A percentile compares a stretch with the other conserved stretches of the same genome.
These are phyloP conservation scores for Euclidium syriacum DNA, from an alignment of 345 rosid genomes.

Conservation along the genomic window DNA sequence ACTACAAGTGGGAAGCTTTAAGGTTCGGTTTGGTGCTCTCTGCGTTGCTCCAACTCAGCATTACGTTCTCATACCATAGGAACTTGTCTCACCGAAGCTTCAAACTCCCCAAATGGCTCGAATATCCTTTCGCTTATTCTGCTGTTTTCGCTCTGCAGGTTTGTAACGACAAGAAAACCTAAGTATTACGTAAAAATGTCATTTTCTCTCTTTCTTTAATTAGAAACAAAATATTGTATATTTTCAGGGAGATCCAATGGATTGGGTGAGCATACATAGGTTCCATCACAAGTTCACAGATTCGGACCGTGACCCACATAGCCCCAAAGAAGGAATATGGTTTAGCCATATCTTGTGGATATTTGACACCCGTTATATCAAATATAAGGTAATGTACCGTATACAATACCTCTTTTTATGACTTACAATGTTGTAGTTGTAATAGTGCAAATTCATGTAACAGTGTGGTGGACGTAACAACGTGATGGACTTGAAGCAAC, in stretches of 20 bases:
- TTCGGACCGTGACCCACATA: constrained; percentile 82
- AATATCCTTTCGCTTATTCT: constrained; percentile 67
- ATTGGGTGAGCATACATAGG: constrained; percentile 92
- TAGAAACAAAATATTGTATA: neutral
- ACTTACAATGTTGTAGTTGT: too few relatives aligned
- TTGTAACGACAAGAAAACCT: too few relatives aligned
- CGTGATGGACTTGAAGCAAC: constrained; percentile 77
- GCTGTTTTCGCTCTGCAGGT: constrained; percentile 80
- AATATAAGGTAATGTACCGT: constrained; percentile 47
- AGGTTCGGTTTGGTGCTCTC: constrained; percentile 45
- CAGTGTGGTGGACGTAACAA: constrained; percentile 49
- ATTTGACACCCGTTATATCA: constrained; percentile 47
- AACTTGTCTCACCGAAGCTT: constrained; percentile 73
- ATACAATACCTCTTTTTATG: too few relatives aligned
- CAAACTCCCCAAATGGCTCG: constrained; percentile 81
- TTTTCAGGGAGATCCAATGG: constrained; percentile 53
- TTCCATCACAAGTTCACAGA: constrained; percentile 79
- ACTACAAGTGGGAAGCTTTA: constrained; percentile 63
- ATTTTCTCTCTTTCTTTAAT: neutral
- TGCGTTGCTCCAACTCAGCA: constrained; percentile 47
- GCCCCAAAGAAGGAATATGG: constrained; percentile 85
- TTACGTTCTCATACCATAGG: constrained; percentile 65
- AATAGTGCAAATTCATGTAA: neutral
- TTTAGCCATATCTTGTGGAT: constrained; percentile 78
- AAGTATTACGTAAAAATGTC: neutral